These are phyloP conservation scores for Oryza rufipogon DNA, from an alignment of 176 grass and related monocot species.

Conservation along the genomic window DNA sequence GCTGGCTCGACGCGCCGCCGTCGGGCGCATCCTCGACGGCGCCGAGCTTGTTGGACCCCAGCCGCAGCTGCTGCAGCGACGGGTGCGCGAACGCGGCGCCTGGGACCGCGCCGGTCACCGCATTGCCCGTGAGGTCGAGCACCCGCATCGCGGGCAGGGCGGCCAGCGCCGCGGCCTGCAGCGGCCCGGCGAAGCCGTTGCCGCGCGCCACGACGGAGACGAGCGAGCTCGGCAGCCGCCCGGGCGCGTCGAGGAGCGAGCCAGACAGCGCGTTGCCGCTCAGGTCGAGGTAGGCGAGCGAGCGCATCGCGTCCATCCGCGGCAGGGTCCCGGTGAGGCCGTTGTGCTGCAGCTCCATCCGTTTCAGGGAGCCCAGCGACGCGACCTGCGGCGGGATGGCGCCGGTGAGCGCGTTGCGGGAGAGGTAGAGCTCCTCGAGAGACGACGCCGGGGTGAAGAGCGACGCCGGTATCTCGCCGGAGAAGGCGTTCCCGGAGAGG, in stretches of 20 bases:
- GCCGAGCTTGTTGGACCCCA: slow-evolving; percentile 42
- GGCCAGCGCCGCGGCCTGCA: slow-evolving; percentile 10
- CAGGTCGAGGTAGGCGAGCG: slow-evolving; percentile 50
- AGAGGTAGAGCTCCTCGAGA: slow-evolving; percentile 57
- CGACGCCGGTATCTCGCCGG: slow-evolving; percentile 46
- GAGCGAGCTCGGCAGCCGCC: slow-evolving; percentile 42
- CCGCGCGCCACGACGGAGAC: slow-evolving; percentile 30
- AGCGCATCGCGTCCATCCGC: slow-evolving; percentile 15
- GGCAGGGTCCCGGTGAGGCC: slow-evolving; percentile 34
- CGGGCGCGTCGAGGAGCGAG: background rate
- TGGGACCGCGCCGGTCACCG: slow-evolving; percentile 37
- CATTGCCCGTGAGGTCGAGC: slow-evolving; percentile 62
- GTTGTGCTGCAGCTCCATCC: slow-evolving; percentile 53
- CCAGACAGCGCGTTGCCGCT: slow-evolving; percentile 55
- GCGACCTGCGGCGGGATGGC: slow-evolving; percentile 36
- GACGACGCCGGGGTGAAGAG: slow-evolving; percentile 28
- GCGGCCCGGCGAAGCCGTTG: slow-evolving; percentile 39
- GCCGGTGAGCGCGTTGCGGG: slow-evolving; percentile 51
- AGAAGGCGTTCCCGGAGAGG: slow-evolving; percentile 56
- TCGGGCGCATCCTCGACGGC: slow-evolving; percentile 34
- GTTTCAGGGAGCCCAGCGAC: slow-evolving; percentile 19
- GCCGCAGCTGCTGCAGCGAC: slow-evolving; percentile 54
- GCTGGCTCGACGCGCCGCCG: slow-evolving; percentile 38
- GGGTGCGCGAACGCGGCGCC: slow-evolving; percentile 58
- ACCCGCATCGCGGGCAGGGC: slow-evolving; percentile 32